These are phyloP conservation scores for Maudiozyma barnettii DNA, from an alignment of 805 yeast species.

Conservation along the genomic window DNA sequence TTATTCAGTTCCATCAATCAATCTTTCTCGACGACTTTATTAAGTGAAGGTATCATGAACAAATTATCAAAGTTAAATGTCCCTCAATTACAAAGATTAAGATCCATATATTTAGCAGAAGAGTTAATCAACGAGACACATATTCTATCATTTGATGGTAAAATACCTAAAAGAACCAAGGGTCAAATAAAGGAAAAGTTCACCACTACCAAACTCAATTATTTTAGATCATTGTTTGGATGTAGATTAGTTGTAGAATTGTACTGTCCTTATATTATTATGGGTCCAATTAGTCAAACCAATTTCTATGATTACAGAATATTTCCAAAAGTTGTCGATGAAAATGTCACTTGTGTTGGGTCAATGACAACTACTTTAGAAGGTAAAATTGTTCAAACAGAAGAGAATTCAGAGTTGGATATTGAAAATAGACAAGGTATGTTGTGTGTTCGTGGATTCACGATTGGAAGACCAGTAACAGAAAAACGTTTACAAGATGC, in stretches of 20 bases:
- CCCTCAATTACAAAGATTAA: conserved; percentile 20
- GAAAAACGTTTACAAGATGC: conserved; percentile 24
- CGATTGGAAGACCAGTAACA: conserved; percentile 44
- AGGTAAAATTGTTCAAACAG: conserved; percentile 39
- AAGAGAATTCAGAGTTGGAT: conserved; percentile 22
- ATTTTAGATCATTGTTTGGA: conserved; percentile 37
- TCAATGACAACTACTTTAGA: conserved; percentile 53
- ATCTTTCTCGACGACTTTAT: conserved; percentile 33
- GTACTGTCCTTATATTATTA: conserved; percentile 28
- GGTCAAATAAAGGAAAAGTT: conserved; percentile 11
- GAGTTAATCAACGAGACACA: conserved; percentile 12
- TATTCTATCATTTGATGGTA: conserved; percentile 11
- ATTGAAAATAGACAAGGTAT: conserved; percentile 39
- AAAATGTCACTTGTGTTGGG: conserved; percentile 38
- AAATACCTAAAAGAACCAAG: conserved; percentile 8
- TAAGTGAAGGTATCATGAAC: conserved; percentile 43
- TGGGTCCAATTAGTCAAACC: conserved; percentile 52
- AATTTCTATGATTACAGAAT: conserved; percentile 56
- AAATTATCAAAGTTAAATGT: conserved; percentile 21
- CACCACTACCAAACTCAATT: conserved; percentile 29
- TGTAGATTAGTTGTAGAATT: conserved; percentile 46
- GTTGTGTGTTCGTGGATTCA: conserved; percentile 54
- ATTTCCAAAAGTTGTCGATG: conserved; percentile 26
- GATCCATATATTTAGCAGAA: conserved; percentile 36
- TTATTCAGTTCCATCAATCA: conserved; percentile 7